Conservation (phyloP, 2,329 filamentous ascomycete species). For the Sporothrix schenckii region DNA sequence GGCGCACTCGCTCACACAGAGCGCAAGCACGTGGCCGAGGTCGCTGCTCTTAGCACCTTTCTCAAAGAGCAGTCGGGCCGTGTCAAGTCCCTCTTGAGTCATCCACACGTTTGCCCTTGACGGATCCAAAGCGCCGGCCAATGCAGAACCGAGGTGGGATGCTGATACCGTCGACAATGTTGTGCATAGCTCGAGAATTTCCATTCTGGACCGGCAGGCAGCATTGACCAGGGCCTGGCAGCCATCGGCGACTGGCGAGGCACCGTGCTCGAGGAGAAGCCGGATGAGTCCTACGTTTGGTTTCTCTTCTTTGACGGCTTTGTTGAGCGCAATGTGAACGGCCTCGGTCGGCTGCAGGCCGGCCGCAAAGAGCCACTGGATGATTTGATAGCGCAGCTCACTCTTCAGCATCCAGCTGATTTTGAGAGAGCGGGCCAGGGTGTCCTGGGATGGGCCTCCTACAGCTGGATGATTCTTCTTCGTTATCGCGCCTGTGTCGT, state of each 20-base stretch:
- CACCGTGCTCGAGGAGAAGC: slow-evolving; percentile 55
- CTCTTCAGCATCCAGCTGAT: slow-evolving; percentile 56
- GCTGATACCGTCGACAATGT: slow-evolving; percentile 45
- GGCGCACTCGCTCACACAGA: slow-evolving; percentile 49
- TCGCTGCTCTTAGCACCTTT: slow-evolving; percentile 54
- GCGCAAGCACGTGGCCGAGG: slow-evolving; percentile 51
- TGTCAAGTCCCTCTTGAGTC: slow-evolving; percentile 50
- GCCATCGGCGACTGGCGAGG: slow-evolving; percentile 55
- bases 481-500: background rate
- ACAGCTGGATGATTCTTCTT: slow-evolving; percentile 43
- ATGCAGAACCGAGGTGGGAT: slow-evolving; percentile 51
- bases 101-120: slow-evolving; percentile 52
- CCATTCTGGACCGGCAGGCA: slow-evolving; percentile 45
- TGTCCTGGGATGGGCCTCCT: slow-evolving; percentile 51
- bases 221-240: slow-evolving; percentile 59
- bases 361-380: slow-evolving; percentile 56
- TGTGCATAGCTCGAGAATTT: slow-evolving; percentile 48
- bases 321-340: slow-evolving; percentile 54
- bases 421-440: slow-evolving; percentile 56
- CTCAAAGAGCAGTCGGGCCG: slow-evolving; percentile 53
- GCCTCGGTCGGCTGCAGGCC: slow-evolving; percentile 54
- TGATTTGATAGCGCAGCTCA: slow-evolving; percentile 53
- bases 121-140: slow-evolving; percentile 50
- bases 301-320: slow-evolving; percentile 56
- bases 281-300: slow-evolving; percentile 53